Conservation (phyloP, 2,329 filamentous ascomycete species). For the Aspergillus oerlinghausenensis region DNA sequence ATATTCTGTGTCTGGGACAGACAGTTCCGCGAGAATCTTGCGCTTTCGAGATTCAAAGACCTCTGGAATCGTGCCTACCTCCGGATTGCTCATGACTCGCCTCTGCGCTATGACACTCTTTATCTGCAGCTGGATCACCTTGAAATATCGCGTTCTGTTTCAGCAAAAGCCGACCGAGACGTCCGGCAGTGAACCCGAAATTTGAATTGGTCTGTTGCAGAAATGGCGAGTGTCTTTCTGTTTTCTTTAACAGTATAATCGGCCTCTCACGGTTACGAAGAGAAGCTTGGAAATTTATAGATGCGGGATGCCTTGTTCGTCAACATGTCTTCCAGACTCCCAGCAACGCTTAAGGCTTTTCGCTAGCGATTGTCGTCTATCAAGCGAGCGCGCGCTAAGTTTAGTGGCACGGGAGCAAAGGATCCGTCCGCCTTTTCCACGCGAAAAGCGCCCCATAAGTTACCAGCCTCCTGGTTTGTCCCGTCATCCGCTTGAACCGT, state of each 20-base stretch:
- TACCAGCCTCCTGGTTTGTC: conserved; percentile 24
- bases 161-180: no score
- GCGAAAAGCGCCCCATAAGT: conserved; percentile 23
- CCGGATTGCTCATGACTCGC: conserved; percentile 1
- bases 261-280: background rate
- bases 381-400: conserved; percentile 13
- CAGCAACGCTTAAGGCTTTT: conserved; percentile 11
- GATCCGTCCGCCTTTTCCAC: conserved; percentile 18
- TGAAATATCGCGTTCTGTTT: no score
- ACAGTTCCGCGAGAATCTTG: conserved; percentile 67
- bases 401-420: conserved; percentile 16
- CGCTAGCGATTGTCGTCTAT: conserved; percentile 5
- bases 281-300: background rate
- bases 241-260: background rate
- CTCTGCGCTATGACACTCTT: conserved; percentile 1
- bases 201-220: background rate
- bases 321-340: background rate
- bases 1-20: conserved; percentile 65
- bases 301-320: background rate
- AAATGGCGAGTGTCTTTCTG: background rate
- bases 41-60: conserved; percentile 61
- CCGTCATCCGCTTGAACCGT: conserved; percentile 13
- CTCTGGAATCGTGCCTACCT: conserved; percentile 19
- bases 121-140: background rate
- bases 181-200: background rate